phyloP scores from a whole-genome alignment of 176 grass and related monocot genomes.

The Chloris gayana region DNA sequence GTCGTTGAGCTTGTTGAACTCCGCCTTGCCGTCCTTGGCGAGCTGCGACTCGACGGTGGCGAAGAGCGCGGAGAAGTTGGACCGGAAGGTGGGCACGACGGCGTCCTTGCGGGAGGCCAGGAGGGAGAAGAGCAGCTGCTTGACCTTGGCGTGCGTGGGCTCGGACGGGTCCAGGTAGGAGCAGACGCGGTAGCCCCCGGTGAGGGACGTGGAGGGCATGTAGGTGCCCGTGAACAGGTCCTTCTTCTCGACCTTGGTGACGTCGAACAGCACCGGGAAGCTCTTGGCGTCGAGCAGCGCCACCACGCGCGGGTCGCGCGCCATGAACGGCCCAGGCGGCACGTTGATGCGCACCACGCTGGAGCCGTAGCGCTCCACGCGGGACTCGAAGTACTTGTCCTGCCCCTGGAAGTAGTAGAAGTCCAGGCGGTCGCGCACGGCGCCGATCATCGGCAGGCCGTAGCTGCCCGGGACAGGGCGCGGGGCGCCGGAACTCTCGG shows the following conservation, averaged over 20 bases:
- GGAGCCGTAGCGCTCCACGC: slow-evolving; percentile 54
- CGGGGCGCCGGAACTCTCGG: neutral
- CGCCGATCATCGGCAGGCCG: slow-evolving; percentile 48
- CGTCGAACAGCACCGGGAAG: slow-evolving; percentile 78
- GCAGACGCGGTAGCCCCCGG: slow-evolving; percentile 70
- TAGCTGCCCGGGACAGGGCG: slow-evolving; percentile 50
- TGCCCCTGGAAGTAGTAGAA: slow-evolving; percentile 78
- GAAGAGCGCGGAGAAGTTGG: slow-evolving; percentile 60
- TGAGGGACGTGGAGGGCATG: slow-evolving; percentile 76
- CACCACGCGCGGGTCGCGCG: slow-evolving; percentile 60
- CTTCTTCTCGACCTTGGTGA: slow-evolving; percentile 78
- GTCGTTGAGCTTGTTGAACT: slow-evolving; percentile 69
- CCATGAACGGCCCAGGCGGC: slow-evolving; percentile 62
- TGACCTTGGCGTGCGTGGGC: slow-evolving; percentile 67
- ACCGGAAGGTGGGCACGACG: slow-evolving; percentile 55
- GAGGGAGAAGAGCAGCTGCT: slow-evolving; percentile 65
- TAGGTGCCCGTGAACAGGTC: slow-evolving; percentile 74
- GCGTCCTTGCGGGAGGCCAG: slow-evolving; percentile 66
- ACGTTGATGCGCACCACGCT: slow-evolving; percentile 71
- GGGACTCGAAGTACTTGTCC: slow-evolving; percentile 73
- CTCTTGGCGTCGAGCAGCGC: slow-evolving; percentile 76
- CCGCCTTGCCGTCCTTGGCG: slow-evolving; percentile 29
- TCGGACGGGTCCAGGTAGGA: slow-evolving; percentile 81
- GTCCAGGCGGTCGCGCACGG: slow-evolving; percentile 67
- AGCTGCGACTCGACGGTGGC: slow-evolving; percentile 55